Evolutionary conservation across 257 asterid genomes (phyloP), one percentile per base, ranked within the genome.

Genomic region (Euphrasia confusa): DNA sequence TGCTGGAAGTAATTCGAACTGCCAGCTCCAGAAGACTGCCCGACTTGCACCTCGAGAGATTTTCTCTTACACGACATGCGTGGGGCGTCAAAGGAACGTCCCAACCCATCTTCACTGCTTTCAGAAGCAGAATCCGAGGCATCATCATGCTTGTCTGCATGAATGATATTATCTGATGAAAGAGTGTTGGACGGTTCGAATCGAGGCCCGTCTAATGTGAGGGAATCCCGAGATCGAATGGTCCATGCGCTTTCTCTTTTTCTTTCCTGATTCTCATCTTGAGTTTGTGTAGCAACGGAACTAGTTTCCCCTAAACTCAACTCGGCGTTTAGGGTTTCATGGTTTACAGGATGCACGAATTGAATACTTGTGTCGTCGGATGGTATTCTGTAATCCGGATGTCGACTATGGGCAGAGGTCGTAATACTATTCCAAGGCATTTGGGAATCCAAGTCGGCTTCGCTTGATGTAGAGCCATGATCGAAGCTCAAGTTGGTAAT

Each of bases 281-380:
- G 57, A 21, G 27, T 2, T 3, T 52, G 57, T 21, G 57, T 6
- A 4, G 32, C 57, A 17, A 8, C n/a, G 17, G 95, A 83, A 77
- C 96, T 85, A 75, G 82, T 63, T 79, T 87, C 95, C 28, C 95
- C 95, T 48, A 78, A 75, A 71, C 64, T 77, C 95, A 96, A 85
- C 60, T 27, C 60, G 39, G 39, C 60, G 4, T 54, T 54, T 27
- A 54, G 60, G 35, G 37, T 10, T 17, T 54, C 30, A 26, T 21
- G 58, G 18, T 3, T 14, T 52, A 17, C 30, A 17, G 57, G 57
- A 21, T 52, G 27, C 5, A 52, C 30, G 10, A 13, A 53, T 10
- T 53, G 58, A 6, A 71, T 33, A 39, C 60, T 75, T 17, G 83
- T 33, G 14, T 77, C 87, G 49, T 47, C 70, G 6, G 93, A 54